A percentile compares a stretch with the other conserved stretches of the same genome.
These are phyloP conservation scores for Dryadomyces quercus-mongolicae DNA, from an alignment of 2,329 filamentous ascomycete species.

Conservation along the genomic window DNA sequence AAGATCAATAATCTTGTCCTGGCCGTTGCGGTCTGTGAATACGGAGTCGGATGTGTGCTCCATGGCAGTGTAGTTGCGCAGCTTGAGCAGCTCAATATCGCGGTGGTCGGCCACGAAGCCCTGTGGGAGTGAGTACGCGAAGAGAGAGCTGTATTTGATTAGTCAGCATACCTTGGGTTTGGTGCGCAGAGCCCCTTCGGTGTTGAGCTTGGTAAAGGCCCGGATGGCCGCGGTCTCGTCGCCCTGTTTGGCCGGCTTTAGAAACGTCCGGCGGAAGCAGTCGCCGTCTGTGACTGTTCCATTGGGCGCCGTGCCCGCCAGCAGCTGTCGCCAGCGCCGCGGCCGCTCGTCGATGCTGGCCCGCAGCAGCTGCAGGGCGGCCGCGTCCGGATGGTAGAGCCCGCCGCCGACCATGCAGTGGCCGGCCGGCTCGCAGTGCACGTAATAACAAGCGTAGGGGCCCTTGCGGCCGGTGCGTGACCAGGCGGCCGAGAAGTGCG, in stretches of 20 bases:
- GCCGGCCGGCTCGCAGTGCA: conserved; percentile 60
- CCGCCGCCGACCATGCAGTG: conserved; percentile 68
- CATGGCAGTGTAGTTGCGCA: conserved; percentile 67
- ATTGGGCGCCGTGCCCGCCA: conserved; percentile 36
- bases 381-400: conserved; percentile 65
- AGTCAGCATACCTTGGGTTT: conserved; percentile 62
- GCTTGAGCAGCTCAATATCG: conserved; percentile 69
- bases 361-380: conserved; percentile 54
- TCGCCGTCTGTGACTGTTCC: conserved; percentile 52
- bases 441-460: conserved; percentile 78
- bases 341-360: conserved; percentile 65
- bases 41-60: conserved; percentile 54
- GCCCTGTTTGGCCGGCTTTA: conserved; percentile 39
- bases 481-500: conserved; percentile 77
- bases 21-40: conserved; percentile 47
- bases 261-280: conserved; percentile 51
- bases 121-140: conserved; percentile 25
- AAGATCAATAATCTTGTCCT: conserved; percentile 52
- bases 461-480: conserved; percentile 80
- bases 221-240: conserved; percentile 47
- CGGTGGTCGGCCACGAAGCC: conserved; percentile 63
- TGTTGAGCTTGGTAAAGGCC: conserved; percentile 60
- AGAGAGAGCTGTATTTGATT: not conserved
- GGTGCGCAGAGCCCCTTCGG: conserved; percentile 67
- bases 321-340: conserved; percentile 45